Base-by-base conservation (phyloP, 106 monocot genomes). In the Dactylorhiza incarnata region DNA sequence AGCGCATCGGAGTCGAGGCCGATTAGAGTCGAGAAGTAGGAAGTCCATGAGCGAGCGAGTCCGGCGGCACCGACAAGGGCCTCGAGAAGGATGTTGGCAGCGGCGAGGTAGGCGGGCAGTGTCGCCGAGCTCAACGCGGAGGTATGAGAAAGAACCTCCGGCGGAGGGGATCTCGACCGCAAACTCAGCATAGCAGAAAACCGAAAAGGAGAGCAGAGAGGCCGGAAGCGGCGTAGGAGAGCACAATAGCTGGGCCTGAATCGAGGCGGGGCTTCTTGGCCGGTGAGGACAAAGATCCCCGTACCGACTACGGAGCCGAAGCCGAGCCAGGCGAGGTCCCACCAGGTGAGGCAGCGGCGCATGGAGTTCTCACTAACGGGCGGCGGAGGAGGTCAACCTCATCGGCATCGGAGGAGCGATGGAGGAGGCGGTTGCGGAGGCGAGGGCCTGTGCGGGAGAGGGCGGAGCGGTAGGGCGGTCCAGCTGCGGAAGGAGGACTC, bases 101-200 rank as follows among this genome's bases (percentile, higher is more conserved):
- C 81, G 0, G 75, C 75, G n/a, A 82, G 68, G 67, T 85, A 88
- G 13, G 85, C 82, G 2, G n/a, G 75, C 79, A n/a, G 82, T 78
- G 70, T 85, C 85, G 9, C 88, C 88, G 6, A 88, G 74, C 68
- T 84, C 84, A n/a, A 88, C 85, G 1, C 89, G 74, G 22, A 89
- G 81, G 65, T 89, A 85, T 5, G 83, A 75, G 71, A 89, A 88
- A 11, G 87, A 82, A 5, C 87, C 87, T 0, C 87, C 87, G 15
- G 87, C 87, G 51, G 82, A 84, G 17, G 87, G 87, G 25, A 88
- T 88, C 49, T 88, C 87, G 58, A 88, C 82, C 11, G 87, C 84
- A 68, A 88, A 88, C 71, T 88, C 87, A 3, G 87, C 82, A 82
- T 88, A 88, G 79, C 87, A 84, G 75, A 87, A 79, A 53, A 82